These are phyloP conservation scores for Colletotrichum spinosum DNA, from an alignment of 2,329 filamentous ascomycete genomes.

Conservation along the genomic window DNA sequence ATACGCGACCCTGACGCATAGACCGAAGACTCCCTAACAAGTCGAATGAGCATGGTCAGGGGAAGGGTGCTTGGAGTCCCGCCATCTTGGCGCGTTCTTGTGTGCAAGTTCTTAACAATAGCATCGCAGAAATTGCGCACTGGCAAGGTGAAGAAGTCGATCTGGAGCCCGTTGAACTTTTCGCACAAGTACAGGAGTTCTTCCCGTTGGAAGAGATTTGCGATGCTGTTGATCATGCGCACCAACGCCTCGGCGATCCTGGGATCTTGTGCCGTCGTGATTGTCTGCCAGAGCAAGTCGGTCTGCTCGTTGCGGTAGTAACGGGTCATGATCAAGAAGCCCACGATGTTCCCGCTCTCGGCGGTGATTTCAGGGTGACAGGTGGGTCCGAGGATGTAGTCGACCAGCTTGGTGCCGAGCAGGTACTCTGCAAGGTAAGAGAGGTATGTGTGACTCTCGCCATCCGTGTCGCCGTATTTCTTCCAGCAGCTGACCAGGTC, in stretches of 20 bases:
- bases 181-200: slow-evolving; percentile 74
- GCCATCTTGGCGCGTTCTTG: slow-evolving; percentile 55
- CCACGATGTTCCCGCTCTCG: slow-evolving; percentile 84
- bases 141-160: slow-evolving; percentile 70
- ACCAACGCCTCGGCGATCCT: slow-evolving; percentile 85
- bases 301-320: slow-evolving; percentile 79
- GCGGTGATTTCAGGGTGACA: slow-evolving; percentile 92
- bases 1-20: slow-evolving; percentile 64
- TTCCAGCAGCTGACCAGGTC: slow-evolving; percentile 78
- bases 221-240: slow-evolving; percentile 67
- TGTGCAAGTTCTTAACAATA: slow-evolving; percentile 62
- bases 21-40: slow-evolving; percentile 78
- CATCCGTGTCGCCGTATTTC: slow-evolving; percentile 60
- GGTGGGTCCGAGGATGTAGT: slow-evolving; percentile 89
- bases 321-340: slow-evolving; percentile 84
- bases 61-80: slow-evolving; percentile 53
- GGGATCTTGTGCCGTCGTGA: slow-evolving; percentile 84
- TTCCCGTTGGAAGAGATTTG: slow-evolving; percentile 59
- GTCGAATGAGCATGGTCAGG: slow-evolving; percentile 68
- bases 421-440: slow-evolving; percentile 78
- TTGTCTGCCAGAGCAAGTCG: slow-evolving; percentile 85
- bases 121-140: slow-evolving; percentile 72
- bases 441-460: slow-evolving; percentile 61
- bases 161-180: slow-evolving; percentile 75
- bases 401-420: slow-evolving; percentile 76